A percentile compares a stretch with the other conserved stretches of the same genome.
Conservation (phyloP, 2,329 filamentous ascomycete genomes). For the Colletotrichum sp. region DNA sequence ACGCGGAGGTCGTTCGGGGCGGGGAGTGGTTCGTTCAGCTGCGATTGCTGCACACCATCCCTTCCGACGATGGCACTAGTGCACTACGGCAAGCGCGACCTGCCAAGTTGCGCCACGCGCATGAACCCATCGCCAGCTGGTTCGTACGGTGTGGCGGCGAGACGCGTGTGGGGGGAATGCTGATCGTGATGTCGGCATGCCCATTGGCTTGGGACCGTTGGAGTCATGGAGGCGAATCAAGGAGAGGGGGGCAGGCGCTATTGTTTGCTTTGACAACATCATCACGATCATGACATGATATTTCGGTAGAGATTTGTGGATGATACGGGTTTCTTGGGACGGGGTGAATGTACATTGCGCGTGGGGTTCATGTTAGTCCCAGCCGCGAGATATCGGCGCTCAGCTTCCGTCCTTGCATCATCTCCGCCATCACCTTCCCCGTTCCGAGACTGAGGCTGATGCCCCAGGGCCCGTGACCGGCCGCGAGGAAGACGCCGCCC, state of each 20-base stretch:
- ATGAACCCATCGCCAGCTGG: background rate
- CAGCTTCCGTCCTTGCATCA: conserved; percentile 63
- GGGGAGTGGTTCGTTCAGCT: background rate
- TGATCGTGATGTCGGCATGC: background rate
- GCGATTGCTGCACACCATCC: background rate
- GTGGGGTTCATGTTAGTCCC: conserved; percentile 22
- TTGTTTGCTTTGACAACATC: background rate
- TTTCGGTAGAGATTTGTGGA: background rate
- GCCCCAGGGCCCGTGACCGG: conserved; percentile 81
- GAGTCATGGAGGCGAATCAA: background rate
- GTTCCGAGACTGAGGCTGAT: conserved; percentile 70
- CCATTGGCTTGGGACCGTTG: background rate
- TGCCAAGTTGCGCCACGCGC: background rate
- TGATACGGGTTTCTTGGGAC: background rate
- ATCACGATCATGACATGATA: background rate
- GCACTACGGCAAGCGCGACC: background rate
- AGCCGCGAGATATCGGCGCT: conserved; percentile 66
- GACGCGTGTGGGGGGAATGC: background rate
- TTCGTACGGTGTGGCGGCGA: background rate
- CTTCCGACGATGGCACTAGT: background rate
- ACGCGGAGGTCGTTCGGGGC: background rate
- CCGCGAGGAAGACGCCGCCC: conserved; percentile 73
- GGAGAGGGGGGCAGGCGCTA: background rate
- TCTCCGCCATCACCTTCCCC: conserved; percentile 72
- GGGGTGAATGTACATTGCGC: background rate